A percentile compares a stretch with the other conserved stretches of the same genome.
Evolutionary conservation across 2,329 filamentous ascomycete species (phyloP).

Genomic region (Gyromitra esculenta): DNA sequence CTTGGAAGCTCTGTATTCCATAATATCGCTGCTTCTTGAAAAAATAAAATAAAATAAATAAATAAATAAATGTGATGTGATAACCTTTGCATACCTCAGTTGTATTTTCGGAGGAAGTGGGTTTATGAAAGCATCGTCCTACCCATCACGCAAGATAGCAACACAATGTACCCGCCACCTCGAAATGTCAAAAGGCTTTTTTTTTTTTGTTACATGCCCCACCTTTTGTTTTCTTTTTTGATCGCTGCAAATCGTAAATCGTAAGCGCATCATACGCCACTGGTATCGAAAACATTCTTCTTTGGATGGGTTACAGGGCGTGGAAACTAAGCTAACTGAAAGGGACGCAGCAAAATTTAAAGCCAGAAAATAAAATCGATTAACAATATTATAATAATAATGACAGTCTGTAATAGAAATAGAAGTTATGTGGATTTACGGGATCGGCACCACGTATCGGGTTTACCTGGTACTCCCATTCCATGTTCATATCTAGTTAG

Average conservation of each 20-base stretch:
- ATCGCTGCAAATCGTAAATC: conserved; percentile 48
- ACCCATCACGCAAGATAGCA: conserved; percentile 23
- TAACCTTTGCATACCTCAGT: conserved; percentile 29
- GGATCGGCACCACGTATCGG: conserved; percentile 43
- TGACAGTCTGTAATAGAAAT: conserved; percentile 38
- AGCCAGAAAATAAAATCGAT: conserved; percentile 31
- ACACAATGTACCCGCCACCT: conserved; percentile 35
- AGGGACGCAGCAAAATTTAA: background rate
- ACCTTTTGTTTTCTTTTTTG: conserved; percentile 43
- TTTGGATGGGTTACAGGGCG: conserved; percentile 37
- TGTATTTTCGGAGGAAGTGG: conserved; percentile 19
- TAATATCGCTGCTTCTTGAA: background rate
- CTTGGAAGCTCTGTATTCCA: background rate
- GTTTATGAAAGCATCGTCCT: conserved; percentile 23
- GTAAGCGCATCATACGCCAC: conserved; percentile 43
- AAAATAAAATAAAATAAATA: background rate
- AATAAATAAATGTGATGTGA: conserved; percentile 22
- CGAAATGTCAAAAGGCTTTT: conserved; percentile 8
- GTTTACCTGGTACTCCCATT: conserved; percentile 14
- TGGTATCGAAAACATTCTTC: conserved; percentile 34
- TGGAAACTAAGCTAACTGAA: conserved; percentile 15
- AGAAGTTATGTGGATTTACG: background rate
- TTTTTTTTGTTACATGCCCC: conserved; percentile 44
- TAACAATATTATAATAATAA: conserved; percentile 29
- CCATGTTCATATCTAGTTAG: background rate